These are phyloP conservation scores for Plasmopara halstedii DNA, from an alignment of 352 stramenopile genomes.

Conservation along the genomic window DNA sequence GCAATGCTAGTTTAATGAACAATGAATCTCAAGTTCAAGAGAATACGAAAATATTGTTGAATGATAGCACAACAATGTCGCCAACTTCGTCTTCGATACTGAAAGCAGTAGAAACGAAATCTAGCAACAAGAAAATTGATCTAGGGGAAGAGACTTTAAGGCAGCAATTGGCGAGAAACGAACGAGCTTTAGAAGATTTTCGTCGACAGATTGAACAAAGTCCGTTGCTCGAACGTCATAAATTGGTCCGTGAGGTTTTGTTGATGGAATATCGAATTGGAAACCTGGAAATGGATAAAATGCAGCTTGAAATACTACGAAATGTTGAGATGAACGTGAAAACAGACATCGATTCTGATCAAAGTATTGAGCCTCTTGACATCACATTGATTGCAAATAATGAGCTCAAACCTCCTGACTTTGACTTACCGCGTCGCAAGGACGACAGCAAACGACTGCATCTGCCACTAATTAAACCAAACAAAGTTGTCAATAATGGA, in stretches of 20 bases:
- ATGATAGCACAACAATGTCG: neutral
- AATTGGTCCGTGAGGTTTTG: conserved; percentile 52
- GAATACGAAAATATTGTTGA: neutral
- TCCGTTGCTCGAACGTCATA: conserved; percentile 31
- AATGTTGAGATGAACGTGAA: conserved; percentile 12
- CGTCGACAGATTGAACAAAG: conserved; percentile 39
- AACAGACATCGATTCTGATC: conserved; percentile 18
- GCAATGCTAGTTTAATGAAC: neutral
- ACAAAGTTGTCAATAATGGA: conserved; percentile 1
- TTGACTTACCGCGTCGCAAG: conserved; percentile 4
- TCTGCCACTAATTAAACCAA: conserved; percentile 14
- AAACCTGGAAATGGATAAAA: conserved; percentile 88
- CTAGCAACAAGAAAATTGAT: conserved; percentile 2
- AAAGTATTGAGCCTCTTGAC: conserved; percentile 4
- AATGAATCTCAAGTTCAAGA: conserved; percentile 5
- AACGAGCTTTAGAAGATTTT: conserved; percentile 55
- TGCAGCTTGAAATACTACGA: conserved; percentile 65
- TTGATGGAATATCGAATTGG: conserved; percentile 85
- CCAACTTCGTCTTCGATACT: neutral
- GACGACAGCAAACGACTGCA: conserved; percentile 5
- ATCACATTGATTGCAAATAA: neutral
- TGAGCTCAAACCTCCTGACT: conserved; percentile 1
- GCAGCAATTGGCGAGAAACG: conserved; percentile 24
- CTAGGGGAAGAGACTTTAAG: conserved; percentile 13
- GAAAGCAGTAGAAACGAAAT: conserved; percentile 1